Percentiles rank a stretch among this genome's conserved stretches.
Conservation (phyloP, 257 asterid genomes). For the Plantago elongata region DNA sequence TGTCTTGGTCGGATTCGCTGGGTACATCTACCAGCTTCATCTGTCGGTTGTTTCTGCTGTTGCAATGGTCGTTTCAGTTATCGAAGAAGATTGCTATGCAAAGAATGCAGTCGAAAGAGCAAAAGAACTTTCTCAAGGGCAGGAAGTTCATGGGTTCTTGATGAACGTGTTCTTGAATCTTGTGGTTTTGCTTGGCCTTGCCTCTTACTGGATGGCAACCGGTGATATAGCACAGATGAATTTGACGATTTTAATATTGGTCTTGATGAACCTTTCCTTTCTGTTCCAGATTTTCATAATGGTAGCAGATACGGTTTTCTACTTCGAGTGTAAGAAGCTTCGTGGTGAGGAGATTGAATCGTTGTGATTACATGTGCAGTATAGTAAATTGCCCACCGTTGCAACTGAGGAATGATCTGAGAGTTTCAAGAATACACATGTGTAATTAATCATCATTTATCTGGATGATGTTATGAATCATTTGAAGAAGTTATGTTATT, state of each 20-base stretch:
- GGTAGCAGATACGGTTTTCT: conserved; percentile 23
- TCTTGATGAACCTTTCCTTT: conserved; percentile 11
- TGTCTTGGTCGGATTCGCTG: conserved; percentile 4
- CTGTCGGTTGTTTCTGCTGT: conserved; percentile 16
- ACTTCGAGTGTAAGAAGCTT: conserved; percentile 30
- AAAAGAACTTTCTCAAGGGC: conserved; percentile 22
- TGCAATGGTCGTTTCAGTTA: conserved; percentile 28
- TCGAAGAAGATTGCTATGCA: conserved; percentile 30
- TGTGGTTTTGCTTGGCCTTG: conserved; percentile 10
- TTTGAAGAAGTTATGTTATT: too few species aligned
- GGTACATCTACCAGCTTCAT: conserved; percentile 19
- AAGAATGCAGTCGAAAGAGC: conserved; percentile 36
- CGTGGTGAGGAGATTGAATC: conserved; percentile 32
- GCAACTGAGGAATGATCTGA: neutral
- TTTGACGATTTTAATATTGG: neutral
- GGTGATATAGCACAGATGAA: conserved; percentile 14
- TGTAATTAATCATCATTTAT: too few species aligned
- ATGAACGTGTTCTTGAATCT: conserved; percentile 13
- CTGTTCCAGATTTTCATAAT: conserved; percentile 22
- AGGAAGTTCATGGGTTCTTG: conserved; percentile 23
- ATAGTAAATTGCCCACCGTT: conserved; percentile 14
- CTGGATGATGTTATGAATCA: too few species aligned
- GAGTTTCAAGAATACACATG: too few species aligned
- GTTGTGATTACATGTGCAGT: conserved; percentile 3
- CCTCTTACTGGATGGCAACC: conserved; percentile 8